Conservation (phyloP, 768 basidiomycete genomes). For the Mycena kentingensis region DNA sequence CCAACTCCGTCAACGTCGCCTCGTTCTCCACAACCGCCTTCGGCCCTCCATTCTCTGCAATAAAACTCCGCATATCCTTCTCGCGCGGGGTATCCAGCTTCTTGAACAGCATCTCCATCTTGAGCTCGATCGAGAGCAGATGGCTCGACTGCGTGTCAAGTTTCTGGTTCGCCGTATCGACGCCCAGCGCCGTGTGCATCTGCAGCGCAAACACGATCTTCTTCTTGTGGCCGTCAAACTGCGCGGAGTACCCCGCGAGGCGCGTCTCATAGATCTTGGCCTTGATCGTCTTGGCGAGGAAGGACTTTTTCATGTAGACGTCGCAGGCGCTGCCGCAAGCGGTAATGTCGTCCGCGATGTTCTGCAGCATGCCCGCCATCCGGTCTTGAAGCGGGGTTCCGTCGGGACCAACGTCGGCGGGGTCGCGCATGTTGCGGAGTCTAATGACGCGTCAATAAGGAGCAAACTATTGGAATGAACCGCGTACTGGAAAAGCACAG, state of each 20-base stretch:
- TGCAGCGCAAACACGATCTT: slow-evolving; percentile 35
- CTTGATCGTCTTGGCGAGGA: slow-evolving; percentile 34
- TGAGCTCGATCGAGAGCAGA: slow-evolving; percentile 25
- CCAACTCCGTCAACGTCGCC: slow-evolving; percentile 29
- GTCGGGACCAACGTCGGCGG: slow-evolving; percentile 25
- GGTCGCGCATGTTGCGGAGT: slow-evolving; percentile 21
- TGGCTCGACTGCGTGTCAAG: slow-evolving; percentile 24
- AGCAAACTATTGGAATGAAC: not conserved
- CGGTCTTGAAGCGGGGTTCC: slow-evolving; percentile 29
- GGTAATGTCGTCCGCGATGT: slow-evolving; percentile 41
- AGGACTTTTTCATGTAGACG: slow-evolving; percentile 37
- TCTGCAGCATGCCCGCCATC: slow-evolving; percentile 26
- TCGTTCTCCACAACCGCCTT: slow-evolving; percentile 34
- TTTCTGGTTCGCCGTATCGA: slow-evolving; percentile 33
- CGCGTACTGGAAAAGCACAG: slow-evolving; percentile 42
- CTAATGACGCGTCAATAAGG: not conserved
- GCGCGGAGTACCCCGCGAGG: slow-evolving; percentile 32
- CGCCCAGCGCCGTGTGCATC: slow-evolving; percentile 34
- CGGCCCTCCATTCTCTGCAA: slow-evolving; percentile 37
- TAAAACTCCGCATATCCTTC: slow-evolving; percentile 32
- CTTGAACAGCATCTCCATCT: slow-evolving; percentile 34
- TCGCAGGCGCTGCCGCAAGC: slow-evolving; percentile 42
- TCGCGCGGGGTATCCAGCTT: slow-evolving; percentile 38
- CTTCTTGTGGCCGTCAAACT: slow-evolving; percentile 33
- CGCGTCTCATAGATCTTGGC: slow-evolving; percentile 35